These are phyloP conservation scores for Penicillium ucsense DNA, from an alignment of 495 filamentous ascomycete genomes.

Conservation along the genomic window DNA sequence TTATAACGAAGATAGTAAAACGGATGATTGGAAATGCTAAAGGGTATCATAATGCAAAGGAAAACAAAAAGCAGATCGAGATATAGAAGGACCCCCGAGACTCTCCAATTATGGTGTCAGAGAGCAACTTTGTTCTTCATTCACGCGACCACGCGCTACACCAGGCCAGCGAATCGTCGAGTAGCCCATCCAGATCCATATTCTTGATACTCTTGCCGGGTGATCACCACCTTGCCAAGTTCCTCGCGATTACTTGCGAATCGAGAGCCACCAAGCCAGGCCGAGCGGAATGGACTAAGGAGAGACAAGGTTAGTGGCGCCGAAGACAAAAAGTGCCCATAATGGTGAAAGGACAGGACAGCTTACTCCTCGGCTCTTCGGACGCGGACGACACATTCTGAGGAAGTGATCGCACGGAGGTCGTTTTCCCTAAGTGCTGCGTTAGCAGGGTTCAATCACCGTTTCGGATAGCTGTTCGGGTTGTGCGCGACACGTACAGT, in stretches of 20 bases:
- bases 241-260: conserved; percentile 58
- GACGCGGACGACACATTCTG: conserved; percentile 68
- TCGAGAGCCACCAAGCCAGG: conserved; percentile 74
- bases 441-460: conserved; percentile 2
- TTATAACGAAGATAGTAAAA: no score
- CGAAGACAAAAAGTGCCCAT: no score
- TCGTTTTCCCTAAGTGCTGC: conserved; percentile 48
- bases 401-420: conserved; percentile 61
- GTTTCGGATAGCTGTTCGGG: background rate
- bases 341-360: background rate
- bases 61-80: no score
- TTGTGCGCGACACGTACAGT: conserved; percentile 36
- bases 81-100: no score
- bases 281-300: conserved; percentile 60
- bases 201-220: conserved; percentile 84
- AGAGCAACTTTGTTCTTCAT: no score
- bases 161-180: conserved; percentile 53
- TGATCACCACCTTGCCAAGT: conserved; percentile 57
- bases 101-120: no score
- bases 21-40: no score
- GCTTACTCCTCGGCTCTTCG: conserved; percentile 53
- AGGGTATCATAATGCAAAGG: no score
- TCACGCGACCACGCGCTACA: conserved; percentile 1
- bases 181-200: conserved; percentile 69
- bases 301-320: background rate